phyloP scores from a whole-genome alignment of 805 yeast genomes.

The Candida glaebosa region DNA sequence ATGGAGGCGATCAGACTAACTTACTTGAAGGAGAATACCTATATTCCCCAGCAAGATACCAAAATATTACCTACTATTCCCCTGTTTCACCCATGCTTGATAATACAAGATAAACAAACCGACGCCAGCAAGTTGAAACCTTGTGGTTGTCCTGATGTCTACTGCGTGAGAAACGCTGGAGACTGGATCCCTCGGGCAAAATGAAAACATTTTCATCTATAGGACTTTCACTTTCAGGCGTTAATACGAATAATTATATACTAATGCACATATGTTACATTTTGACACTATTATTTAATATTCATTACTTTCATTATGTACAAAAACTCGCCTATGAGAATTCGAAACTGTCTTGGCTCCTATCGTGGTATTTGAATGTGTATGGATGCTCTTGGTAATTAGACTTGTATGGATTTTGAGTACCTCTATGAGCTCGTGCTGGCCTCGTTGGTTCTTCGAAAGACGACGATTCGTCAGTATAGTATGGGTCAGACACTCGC shows the following conservation, averaged over 20 bases:
- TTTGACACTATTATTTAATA: too few relatives aligned
- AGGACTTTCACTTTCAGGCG: too few relatives aligned
- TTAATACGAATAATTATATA: too few relatives aligned
- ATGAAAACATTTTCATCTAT: too few relatives aligned
- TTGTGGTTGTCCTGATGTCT: conserved; percentile 40
- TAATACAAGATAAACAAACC: conserved; percentile 54
- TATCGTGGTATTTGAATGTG: not conserved
- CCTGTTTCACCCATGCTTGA: conserved; percentile 52
- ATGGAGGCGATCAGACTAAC: conserved; percentile 6
- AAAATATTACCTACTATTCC: conserved; percentile 32
- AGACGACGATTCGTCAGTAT: not conserved
- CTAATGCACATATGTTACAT: too few relatives aligned
- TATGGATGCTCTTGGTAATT: not conserved
- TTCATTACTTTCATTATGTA: not conserved
- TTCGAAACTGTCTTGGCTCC: conserved; percentile 1
- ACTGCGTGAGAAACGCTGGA: conserved; percentile 39
- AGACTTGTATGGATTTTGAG: not conserved
- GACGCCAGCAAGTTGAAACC: conserved; percentile 38
- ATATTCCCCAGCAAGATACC: conserved; percentile 41
- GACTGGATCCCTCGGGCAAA: conserved; percentile 36
- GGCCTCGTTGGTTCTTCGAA: not conserved
- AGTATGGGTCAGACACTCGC: not conserved
- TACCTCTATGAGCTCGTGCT: not conserved
- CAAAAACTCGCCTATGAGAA: conserved; percentile 1
- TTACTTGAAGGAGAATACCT: conserved; percentile 38